Conservation (phyloP, 2,329 filamentous ascomycete genomes). For the Penicillium brevicompactum region DNA sequence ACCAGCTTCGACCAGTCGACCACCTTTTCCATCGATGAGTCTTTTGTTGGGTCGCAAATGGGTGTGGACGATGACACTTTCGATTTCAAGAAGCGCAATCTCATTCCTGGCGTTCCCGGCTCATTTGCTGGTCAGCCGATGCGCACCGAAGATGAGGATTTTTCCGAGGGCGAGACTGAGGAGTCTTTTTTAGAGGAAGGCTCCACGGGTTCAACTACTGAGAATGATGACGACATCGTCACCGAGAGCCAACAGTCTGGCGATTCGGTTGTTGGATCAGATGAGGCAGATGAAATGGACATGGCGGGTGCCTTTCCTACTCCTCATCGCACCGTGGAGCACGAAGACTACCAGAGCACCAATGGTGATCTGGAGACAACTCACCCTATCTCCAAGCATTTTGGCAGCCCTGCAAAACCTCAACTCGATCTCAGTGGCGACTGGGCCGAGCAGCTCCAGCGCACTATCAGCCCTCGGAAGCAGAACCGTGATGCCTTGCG, state of each 20-base stretch:
- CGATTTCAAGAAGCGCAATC: conserved; percentile 55
- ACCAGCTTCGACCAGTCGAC: conserved; percentile 41
- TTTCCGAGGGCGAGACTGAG: conserved; percentile 45
- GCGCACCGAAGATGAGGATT: conserved; percentile 56
- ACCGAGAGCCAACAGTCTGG: conserved; percentile 57
- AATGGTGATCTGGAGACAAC: conserved; percentile 52
- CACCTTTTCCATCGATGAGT: conserved; percentile 45
- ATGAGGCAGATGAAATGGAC: conserved; percentile 75
- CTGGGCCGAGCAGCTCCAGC: conserved; percentile 91
- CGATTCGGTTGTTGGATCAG: conserved; percentile 64
- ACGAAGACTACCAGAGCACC: conserved; percentile 54
- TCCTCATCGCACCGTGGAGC: conserved; percentile 77
- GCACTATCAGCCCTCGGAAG: conserved; percentile 92
- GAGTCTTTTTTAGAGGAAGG: conserved; percentile 89
- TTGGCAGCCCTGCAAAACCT: conserved; percentile 56
- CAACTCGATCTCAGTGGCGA: conserved; percentile 68
- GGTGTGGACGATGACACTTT: conserved; percentile 59
- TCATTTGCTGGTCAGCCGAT: conserved; percentile 70
- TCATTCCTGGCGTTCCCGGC: conserved; percentile 80
- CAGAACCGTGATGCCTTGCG: conserved; percentile 75
- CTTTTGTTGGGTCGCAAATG: conserved; percentile 41
- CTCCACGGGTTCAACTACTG: conserved; percentile 78
- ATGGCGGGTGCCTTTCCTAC: conserved; percentile 77
- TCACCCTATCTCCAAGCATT: conserved; percentile 34
- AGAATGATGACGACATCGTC: conserved; percentile 57